Percentiles rank a stretch among this genome's conserved stretches.
Evolutionary conservation across 208 protist species (phyloP).

Genomic region (Phytomonas francai): DNA sequence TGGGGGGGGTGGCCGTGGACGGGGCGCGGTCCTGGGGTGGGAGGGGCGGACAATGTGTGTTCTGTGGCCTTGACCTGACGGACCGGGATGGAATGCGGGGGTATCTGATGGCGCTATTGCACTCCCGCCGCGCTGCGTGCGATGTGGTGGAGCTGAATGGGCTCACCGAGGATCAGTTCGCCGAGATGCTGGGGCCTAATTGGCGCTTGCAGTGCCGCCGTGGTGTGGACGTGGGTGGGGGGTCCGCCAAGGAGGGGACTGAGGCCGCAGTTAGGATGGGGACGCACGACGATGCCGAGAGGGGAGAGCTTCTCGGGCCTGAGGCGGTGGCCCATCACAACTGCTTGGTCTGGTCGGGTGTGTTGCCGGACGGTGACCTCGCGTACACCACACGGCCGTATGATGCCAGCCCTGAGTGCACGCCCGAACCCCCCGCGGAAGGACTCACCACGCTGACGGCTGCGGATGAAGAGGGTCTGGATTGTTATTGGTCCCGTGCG

Average conservation of each 20-base stretch:
- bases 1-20: background rate
- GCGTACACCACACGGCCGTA: conserved; percentile 6
- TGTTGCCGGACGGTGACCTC: conserved; percentile 24
- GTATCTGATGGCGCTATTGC: conserved; percentile 40
- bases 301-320: conserved; percentile 2
- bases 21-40: background rate
- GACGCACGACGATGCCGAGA: background rate
- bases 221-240: background rate
- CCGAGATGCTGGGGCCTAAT: conserved; percentile 45
- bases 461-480: background rate
- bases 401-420: background rate
- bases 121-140: conserved; percentile 27
- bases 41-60: conserved; percentile 27
- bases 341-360: conserved; percentile 67
- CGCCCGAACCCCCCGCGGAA: background rate
- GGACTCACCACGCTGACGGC: background rate
- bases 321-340: conserved; percentile 42
- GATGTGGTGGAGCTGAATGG: conserved; percentile 25
- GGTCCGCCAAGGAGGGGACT: background rate
- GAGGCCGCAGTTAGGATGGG: background rate
- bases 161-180: conserved; percentile 43
- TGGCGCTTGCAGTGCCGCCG: conserved; percentile 30
- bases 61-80: conserved; percentile 58
- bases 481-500: background rate
- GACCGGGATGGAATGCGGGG: conserved; percentile 29